These are phyloP conservation scores for Thielaviopsis musarum DNA, from an alignment of 2,329 filamentous ascomycete genomes.

Conservation along the genomic window DNA sequence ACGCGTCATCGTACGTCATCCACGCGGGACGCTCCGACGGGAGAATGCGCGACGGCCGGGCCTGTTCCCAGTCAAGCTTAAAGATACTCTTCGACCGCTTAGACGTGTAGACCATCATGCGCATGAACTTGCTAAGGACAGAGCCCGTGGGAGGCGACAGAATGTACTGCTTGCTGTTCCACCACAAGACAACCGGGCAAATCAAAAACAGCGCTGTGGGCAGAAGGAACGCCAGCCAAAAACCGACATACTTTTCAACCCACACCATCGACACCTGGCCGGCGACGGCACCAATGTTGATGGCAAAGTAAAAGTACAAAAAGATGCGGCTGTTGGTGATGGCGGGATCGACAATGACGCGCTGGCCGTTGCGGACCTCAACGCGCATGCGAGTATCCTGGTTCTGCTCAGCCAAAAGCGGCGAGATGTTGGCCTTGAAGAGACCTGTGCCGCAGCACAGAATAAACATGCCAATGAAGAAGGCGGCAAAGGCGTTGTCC, in stretches of 20 bases:
- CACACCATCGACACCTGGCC: slow-evolving; percentile 53
- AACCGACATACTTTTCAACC: slow-evolving; percentile 59
- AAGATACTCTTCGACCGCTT: slow-evolving; percentile 48
- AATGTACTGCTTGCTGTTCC: slow-evolving; percentile 43
- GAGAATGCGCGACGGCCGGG: slow-evolving; percentile 48
- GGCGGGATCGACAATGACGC: slow-evolving; percentile 53
- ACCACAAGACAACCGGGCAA: slow-evolving; percentile 44
- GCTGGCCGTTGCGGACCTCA: slow-evolving; percentile 40
- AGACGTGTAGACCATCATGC: slow-evolving; percentile 41
- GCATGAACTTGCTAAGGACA: slow-evolving; percentile 49
- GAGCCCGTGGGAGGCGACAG: slow-evolving; percentile 53
- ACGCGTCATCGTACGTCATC: slow-evolving; percentile 73
- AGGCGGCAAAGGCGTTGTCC: slow-evolving; percentile 43
- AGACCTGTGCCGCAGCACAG: slow-evolving; percentile 53
- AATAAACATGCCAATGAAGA: slow-evolving; percentile 45
- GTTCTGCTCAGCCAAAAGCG: slow-evolving; percentile 56
- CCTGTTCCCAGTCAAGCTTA: slow-evolving; percentile 48
- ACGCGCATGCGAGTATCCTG: slow-evolving; percentile 40
- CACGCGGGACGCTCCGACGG: slow-evolving; percentile 41
- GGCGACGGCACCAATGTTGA: slow-evolving; percentile 47
- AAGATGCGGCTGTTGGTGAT: slow-evolving; percentile 53
- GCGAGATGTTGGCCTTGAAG: slow-evolving; percentile 68
- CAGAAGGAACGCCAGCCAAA: slow-evolving; percentile 54
- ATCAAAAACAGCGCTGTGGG: slow-evolving; percentile 48
- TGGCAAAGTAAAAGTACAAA: slow-evolving; percentile 40